These are phyloP conservation scores for Kurtzmaniella cleridarum DNA, from an alignment of 805 yeast genomes.

Conservation along the genomic window DNA sequence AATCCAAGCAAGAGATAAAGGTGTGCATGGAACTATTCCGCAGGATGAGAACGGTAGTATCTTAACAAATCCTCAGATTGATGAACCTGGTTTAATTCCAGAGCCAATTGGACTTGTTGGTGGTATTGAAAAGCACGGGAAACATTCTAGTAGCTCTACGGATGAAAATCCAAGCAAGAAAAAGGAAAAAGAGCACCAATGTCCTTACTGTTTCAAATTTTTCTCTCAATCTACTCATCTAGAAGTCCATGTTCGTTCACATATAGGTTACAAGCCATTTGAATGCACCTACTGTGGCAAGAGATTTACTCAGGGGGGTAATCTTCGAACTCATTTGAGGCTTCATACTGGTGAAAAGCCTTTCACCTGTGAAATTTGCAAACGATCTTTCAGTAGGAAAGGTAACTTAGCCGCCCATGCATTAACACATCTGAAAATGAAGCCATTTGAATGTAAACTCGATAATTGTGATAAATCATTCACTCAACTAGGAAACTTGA, in stretches of 20 bases:
- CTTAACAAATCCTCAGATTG: slow-evolving; percentile 33
- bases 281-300: slow-evolving; percentile 75
- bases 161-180: slow-evolving; percentile 8
- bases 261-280: slow-evolving; percentile 82
- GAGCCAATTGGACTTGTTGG: slow-evolving; percentile 62
- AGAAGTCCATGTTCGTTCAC: slow-evolving; percentile 84
- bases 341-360: slow-evolving; percentile 93
- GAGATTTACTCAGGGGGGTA: slow-evolving; percentile 86
- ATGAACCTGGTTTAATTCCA: slow-evolving; percentile 46
- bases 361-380: slow-evolving; percentile 71
- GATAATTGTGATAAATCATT: slow-evolving; percentile 81
- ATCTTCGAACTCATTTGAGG: slow-evolving; percentile 76
- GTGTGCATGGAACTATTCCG: slow-evolving; percentile 57
- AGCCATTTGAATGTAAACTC: slow-evolving; percentile 75
- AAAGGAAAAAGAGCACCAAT: slow-evolving; percentile 53
- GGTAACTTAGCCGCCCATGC: slow-evolving; percentile 89
- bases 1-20: slow-evolving; percentile 81
- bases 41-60: slow-evolving; percentile 69
- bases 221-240: slow-evolving; percentile 89
- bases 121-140: slow-evolving; percentile 40
- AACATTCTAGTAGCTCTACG: background rate
- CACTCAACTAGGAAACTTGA: slow-evolving; percentile 88
- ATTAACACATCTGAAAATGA: slow-evolving; percentile 71
- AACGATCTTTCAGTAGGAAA: slow-evolving; percentile 75
- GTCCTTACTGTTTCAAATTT: slow-evolving; percentile 71